Base-by-base conservation (phyloP, 2,329 filamentous ascomycete genomes). In the Aotearoamyces nothofagi region DNA sequence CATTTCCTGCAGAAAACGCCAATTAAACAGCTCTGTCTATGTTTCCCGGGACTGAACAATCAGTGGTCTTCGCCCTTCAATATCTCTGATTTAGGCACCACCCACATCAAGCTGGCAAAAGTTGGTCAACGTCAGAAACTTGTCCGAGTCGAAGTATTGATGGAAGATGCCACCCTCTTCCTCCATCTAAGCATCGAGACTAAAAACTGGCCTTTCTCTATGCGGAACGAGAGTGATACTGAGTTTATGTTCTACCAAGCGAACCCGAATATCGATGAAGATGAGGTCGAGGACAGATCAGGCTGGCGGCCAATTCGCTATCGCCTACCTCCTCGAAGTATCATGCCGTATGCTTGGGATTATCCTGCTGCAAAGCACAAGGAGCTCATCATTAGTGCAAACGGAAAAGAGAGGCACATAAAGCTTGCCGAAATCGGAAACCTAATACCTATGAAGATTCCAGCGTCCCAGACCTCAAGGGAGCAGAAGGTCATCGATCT, bases 281-380 rank as follows among this genome's bases (percentile, higher is more conserved):
- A 94, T 35, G 86, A 87, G 31, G 65, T 66, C 4, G 78, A 82
- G 41, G 81, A 94, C 45, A 63, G 75, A 32, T 86, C 81, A 30
- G 82, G 83, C 4, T 98, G 90, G 82, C 78, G 81, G 39, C 86
- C 84, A 2, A 82, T 98, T 36, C 69, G 83, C 30, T 98, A 98
- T 55, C 78, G 87, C 17, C 62, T 98, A 16, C 92, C 92, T 2
- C 76, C 87, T 9, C 69, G 90, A 35, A 96, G 87, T 53, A 94
- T 98, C 53, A 98, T 98, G 90, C 90, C 92, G 1, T 98, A 98
- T 46, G 87, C 90, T 2, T 98, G 90, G 90, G 92, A 98, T 49
- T 98, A 93, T 55, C 92, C 90, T 1, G 87, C 90, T 1, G 86
- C 84, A n/a, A 94, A 92, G 56, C 78, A 82, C 56, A 92, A 90